Evolutionary conservation across 768 basidiomycete species (phyloP), one percentile per base, ranked within the genome.

Genomic region (Calvatia gigantea): DNA sequence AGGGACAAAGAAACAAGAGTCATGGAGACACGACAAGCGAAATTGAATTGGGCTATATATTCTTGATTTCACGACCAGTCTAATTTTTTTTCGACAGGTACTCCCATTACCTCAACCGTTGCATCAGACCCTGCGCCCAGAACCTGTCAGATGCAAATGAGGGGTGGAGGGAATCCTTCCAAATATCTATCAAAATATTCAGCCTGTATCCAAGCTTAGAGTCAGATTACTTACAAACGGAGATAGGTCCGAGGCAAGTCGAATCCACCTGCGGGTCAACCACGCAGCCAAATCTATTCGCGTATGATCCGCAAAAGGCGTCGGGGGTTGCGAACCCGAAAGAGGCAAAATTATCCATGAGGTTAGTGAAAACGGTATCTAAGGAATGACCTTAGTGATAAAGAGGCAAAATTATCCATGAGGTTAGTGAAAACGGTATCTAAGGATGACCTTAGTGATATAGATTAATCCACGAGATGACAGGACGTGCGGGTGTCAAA

Each of bases 401-500:
- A n/a, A n/a, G n/a, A n/a, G n/a, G n/a, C n/a, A n/a, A n/a, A n/a
- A n/a, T n/a, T 57, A 32, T 65, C 58, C 62, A 65, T 62, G 29
- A 63, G 45, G 2, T 43, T 56, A 12, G 64, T 49, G 51, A 65
- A 62, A 17, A 63, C 51, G 0, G 49, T 32, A 41, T 62, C 64
- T 63, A 48, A n/a, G 29, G 14, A 23, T 45, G 2, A 19, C 41
- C n/a, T 28, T 25, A 9, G 23, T 27, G 12, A 6, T 29, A 17
- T 15, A n/a, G n/a, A n/a, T n/a, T n/a, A n/a, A n/a, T n/a, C n/a
- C n/a, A n/a, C n/a, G n/a, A n/a, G n/a, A n/a, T n/a, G n/a, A n/a
- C n/a, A n/a, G n/a, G n/a, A 56, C 62, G 28, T 8, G 63, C 64
- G 64, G 28, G 62, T 62, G 38, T 65, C 61, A 37, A 63, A 65